Percentiles rank a stretch among this genome's conserved stretches.
phyloP scores from a whole-genome alignment of 1,284 basidiomycete genomes.

The Phellinidium pouzarii region DNA sequence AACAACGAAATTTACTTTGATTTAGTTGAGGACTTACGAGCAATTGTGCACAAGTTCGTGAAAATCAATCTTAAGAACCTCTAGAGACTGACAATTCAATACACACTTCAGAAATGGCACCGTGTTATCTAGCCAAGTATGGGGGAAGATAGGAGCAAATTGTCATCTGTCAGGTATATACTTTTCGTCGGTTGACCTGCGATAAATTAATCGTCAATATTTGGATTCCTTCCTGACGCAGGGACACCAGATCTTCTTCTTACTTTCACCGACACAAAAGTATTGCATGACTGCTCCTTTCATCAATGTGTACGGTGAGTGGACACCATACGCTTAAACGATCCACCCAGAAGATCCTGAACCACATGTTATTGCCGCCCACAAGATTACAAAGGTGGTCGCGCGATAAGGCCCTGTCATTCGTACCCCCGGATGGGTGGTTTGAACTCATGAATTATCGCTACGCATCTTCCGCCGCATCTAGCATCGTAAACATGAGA shows the following conservation, averaged over 20 bases:
- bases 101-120: slow-evolving; percentile 56
- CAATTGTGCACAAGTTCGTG: slow-evolving; percentile 75
- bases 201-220: slow-evolving; percentile 2
- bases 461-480: slow-evolving; percentile 40
- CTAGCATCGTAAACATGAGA: slow-evolving; percentile 26
- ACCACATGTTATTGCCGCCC: background rate
- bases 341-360: background rate
- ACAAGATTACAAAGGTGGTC: slow-evolving; percentile 74
- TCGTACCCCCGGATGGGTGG: slow-evolving; percentile 90
- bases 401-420: slow-evolving; percentile 76
- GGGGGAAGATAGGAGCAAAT: slow-evolving; percentile 79
- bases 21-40: slow-evolving; percentile 77
- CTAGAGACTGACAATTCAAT: background rate
- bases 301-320: slow-evolving; percentile 83
- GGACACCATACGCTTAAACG: background rate
- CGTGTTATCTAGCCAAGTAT: slow-evolving; percentile 64
- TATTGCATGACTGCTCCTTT: slow-evolving; percentile 76
- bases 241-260: slow-evolving; percentile 87
- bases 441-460: slow-evolving; percentile 88
- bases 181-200: slow-evolving; percentile 15
- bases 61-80: slow-evolving; percentile 1
- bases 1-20: slow-evolving; percentile 96
- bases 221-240: slow-evolving; percentile 24
- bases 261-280: slow-evolving; percentile 72
- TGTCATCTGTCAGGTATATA: slow-evolving; percentile 74